Conservation (phyloP, 768 basidiomycete species). For the Macrolepiota fuliginosa region DNA sequence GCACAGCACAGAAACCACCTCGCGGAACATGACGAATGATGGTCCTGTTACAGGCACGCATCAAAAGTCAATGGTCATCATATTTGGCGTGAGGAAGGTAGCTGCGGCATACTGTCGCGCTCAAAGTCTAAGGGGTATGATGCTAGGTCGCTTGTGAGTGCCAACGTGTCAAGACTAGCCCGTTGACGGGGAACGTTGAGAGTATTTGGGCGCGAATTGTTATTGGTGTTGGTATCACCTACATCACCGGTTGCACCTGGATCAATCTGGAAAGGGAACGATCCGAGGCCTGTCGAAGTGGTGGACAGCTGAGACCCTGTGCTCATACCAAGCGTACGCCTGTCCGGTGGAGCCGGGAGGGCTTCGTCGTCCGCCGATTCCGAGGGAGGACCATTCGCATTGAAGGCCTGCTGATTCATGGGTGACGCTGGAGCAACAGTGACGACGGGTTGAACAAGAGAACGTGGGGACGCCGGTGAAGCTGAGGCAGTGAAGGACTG, state of each 20-base stretch:
- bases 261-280: slow-evolving; percentile 87
- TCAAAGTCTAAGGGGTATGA: slow-evolving; percentile 84
- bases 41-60: not conserved
- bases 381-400: slow-evolving; percentile 18
- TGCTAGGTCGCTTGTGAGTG: slow-evolving; percentile 77
- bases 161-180: slow-evolving; percentile 83
- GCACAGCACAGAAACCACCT: not conserved
- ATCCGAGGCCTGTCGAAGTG: slow-evolving; percentile 75
- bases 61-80: not conserved
- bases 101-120: slow-evolving; percentile 35
- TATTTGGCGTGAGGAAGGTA: slow-evolving; percentile 15
- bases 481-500: slow-evolving; percentile 46
- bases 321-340: slow-evolving; percentile 67
- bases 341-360: slow-evolving; percentile 54
- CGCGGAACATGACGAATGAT: not conserved
- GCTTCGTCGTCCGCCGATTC: slow-evolving; percentile 20
- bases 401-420: slow-evolving; percentile 47
- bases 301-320: slow-evolving; percentile 77
- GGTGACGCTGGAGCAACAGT: slow-evolving; percentile 51
- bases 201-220: slow-evolving; percentile 25
- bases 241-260: slow-evolving; percentile 42
- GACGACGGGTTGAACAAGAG: slow-evolving; percentile 52
- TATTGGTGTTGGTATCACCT: slow-evolving; percentile 1
- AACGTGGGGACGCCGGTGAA: slow-evolving; percentile 49
- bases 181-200: slow-evolving; percentile 48